A percentile compares a stretch with the other conserved stretches of the same genome.
Evolutionary conservation across 2,329 filamentous ascomycete genomes (phyloP).

Genomic region (Pleomassaria siparia): DNA sequence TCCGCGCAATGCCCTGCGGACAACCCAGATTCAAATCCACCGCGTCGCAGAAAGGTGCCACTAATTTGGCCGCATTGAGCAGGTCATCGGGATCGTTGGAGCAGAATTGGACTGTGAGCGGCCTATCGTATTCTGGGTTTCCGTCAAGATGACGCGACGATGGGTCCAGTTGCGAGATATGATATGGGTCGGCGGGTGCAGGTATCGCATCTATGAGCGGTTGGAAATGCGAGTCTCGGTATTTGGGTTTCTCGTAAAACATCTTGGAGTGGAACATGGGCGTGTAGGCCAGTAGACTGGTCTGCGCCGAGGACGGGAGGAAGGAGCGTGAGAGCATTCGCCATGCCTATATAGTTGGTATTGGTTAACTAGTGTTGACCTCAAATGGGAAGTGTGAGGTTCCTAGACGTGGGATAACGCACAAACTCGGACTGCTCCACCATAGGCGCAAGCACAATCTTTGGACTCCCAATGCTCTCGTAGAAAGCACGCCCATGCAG

Average conservation of each 20-base stretch:
- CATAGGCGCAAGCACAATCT: slow-evolving; percentile 91
- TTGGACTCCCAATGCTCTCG: slow-evolving; percentile 89
- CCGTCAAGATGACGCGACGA: slow-evolving; percentile 67
- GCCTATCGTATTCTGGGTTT: slow-evolving; percentile 79
- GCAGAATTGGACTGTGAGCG: slow-evolving; percentile 96
- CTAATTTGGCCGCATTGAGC: slow-evolving; percentile 74
- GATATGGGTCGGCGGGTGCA: slow-evolving; percentile 37
- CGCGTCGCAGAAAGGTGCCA: slow-evolving; percentile 87
- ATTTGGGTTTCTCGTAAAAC: slow-evolving; percentile 74
- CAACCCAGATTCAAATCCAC: slow-evolving; percentile 95
- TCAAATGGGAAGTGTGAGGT: not conserved
- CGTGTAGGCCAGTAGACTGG: slow-evolving; percentile 77
- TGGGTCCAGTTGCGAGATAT: slow-evolving; percentile 33
- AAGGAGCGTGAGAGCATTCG: slow-evolving; percentile 94
- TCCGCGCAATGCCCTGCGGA: slow-evolving; percentile 90
- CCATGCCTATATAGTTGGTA: slow-evolving; percentile 69
- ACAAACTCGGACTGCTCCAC: slow-evolving; percentile 98
- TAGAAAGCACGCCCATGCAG: slow-evolving; percentile 88
- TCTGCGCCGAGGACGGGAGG: slow-evolving; percentile 61
- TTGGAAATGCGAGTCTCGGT: slow-evolving; percentile 81
- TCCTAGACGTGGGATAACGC: slow-evolving; percentile 42
- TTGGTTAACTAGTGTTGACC: not conserved
- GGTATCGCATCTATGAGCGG: slow-evolving; percentile 51
- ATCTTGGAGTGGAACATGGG: slow-evolving; percentile 96
- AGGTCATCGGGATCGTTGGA: slow-evolving; percentile 82